Evolutionary conservation across 1,284 basidiomycete genomes (phyloP), one percentile per base, ranked within the genome.

Genomic region (Papiliotrema flavescens): DNA sequence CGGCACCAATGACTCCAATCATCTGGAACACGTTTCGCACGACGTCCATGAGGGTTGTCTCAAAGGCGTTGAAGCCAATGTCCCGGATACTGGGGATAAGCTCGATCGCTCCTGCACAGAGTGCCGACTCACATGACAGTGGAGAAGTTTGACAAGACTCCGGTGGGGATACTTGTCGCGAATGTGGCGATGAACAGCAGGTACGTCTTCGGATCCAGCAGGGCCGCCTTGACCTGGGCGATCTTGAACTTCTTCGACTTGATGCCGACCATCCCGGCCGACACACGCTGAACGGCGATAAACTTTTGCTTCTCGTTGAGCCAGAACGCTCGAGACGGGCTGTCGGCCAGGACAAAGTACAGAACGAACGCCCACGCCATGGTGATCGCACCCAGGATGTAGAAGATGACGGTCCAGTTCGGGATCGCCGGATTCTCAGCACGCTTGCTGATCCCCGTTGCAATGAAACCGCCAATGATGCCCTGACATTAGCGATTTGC

Each of bases 181-280:
- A 60, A 47, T 13, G 57, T 41, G 37, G 57, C 60, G 20, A 68
- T 42, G 55, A 76, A 71, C 6, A 76, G 61, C 55, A 32, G 28
- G 28, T 32, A 32, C 28, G 28, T 32, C 28, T 74, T 74, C 6
- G 28, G 28, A 11, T 32, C 28, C 17, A 49, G 40, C 32, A 74
- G 53, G 5, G 66, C 63, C 51, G 59, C 58, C n/a, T 62, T 48
- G 22, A 73, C 55, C 48, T 75, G 73, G 28, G 69, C 66, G 44
- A 54, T 49, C 52, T 73, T 72, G 63, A 73, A 75, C 24, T 55
- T 59, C 41, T 68, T 70, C 51, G 69, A 70, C 56, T 74, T 61
- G n/a, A 53, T 49, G 22, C 59, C 59, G 22, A 47, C 53, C 50
- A n/a, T 46, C 8, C 17, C 24, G n/a, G n/a, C 22, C 24, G 22